Evolutionary conservation across 192 early-diverging fungal genomes (phyloP).

Genomic region (Coemansia sp.): DNA sequence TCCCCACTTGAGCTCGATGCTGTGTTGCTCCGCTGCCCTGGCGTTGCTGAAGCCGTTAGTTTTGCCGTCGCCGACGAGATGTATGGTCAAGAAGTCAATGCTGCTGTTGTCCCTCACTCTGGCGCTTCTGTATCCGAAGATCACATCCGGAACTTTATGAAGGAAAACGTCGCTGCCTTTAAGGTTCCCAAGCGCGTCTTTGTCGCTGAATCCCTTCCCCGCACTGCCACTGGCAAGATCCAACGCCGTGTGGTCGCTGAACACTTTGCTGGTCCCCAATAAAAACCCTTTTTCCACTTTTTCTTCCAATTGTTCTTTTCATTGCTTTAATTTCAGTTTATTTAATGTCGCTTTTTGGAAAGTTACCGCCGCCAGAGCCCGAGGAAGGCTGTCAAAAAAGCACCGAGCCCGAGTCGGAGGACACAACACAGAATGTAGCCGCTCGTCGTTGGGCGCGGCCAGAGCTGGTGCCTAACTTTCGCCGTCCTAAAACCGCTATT

Average conservation of each 20-base stretch:
- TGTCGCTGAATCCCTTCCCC: slow-evolving; percentile 62
- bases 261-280: slow-evolving; percentile 58
- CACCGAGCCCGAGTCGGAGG: background rate
- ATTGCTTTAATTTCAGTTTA: slow-evolving; percentile 2
- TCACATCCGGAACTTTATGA: slow-evolving; percentile 55
- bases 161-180: slow-evolving; percentile 63
- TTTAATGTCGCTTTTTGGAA: slow-evolving; percentile 41
- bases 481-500: slow-evolving; percentile 14
- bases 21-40: slow-evolving; percentile 65
- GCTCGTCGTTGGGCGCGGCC: slow-evolving; percentile 19
- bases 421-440: background rate
- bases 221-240: slow-evolving; percentile 76
- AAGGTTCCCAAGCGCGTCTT: slow-evolving; percentile 73
- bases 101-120: slow-evolving; percentile 63
- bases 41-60: slow-evolving; percentile 69
- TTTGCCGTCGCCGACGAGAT: slow-evolving; percentile 75
- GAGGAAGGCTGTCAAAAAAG: background rate
- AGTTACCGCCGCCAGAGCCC: slow-evolving; percentile 35
- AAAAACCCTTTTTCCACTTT: background rate
- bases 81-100: slow-evolving; percentile 83
- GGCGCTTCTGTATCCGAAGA: slow-evolving; percentile 57
- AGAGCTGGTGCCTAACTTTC: slow-evolving; percentile 33
- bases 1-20: slow-evolving; percentile 83
- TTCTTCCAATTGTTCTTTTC: background rate
- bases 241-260: slow-evolving; percentile 62